Evolutionary conservation across 75 land plant genomes (phyloP).

Genomic region (Pinus albicaulis): DNA sequence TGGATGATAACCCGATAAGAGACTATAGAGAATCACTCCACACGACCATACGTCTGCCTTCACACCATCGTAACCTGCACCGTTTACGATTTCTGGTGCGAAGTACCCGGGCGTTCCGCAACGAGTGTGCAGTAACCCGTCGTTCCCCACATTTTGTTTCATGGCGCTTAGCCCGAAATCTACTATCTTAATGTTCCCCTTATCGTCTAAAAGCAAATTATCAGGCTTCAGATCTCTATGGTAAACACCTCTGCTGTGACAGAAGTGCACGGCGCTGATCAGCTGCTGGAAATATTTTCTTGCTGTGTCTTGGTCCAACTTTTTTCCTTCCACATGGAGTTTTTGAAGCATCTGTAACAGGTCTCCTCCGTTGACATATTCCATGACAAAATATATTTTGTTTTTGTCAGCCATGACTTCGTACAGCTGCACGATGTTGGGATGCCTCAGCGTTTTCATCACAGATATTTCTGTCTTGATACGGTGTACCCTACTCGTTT

Average conservation of each 20-base stretch:
- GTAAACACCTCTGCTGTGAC: constrained; percentile 56
- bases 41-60: constrained; percentile 71
- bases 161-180: constrained; percentile 71
- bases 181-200: constrained; percentile 44
- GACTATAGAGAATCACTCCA: constrained; percentile 43
- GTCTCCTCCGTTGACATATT: constrained; percentile 55
- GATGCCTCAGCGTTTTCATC: constrained; percentile 22
- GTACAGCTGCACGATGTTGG: constrained; percentile 19
- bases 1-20: constrained; percentile 45
- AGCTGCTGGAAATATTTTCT: constrained; percentile 55
- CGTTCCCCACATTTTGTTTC: constrained; percentile 24
- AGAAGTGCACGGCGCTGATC: constrained; percentile 45
- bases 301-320: constrained; percentile 27
- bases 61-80: neutral
- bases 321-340: constrained; percentile 21
- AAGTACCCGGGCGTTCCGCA: constrained; percentile 68
- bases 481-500: neutral
- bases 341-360: constrained; percentile 25
- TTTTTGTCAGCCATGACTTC: constrained; percentile 23
- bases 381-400: constrained; percentile 55
- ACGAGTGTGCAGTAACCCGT: constrained; percentile 34
- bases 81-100: constrained; percentile 53
- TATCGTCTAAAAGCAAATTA: constrained; percentile 49
- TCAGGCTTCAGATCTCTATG: constrained; percentile 77
- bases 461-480: constrained; percentile 12